phyloP scores from a whole-genome alignment of 805 yeast genomes.

The Suhomyces sp. region DNA sequence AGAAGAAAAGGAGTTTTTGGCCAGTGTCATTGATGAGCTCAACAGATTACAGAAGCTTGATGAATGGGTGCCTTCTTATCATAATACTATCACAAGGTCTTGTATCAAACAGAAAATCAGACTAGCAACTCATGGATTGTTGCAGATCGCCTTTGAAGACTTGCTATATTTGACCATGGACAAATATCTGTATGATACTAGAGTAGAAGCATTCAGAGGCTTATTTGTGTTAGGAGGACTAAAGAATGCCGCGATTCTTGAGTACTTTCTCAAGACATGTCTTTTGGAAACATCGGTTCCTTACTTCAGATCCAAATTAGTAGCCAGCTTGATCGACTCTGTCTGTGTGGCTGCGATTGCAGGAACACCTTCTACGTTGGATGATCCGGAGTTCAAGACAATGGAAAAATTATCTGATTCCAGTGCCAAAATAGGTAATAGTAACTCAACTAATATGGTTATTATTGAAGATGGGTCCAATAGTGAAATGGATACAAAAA shows the following conservation, averaged over 20 bases:
- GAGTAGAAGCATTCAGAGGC: conserved; percentile 69
- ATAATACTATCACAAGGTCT: conserved; percentile 49
- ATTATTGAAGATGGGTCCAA: conserved; percentile 54
- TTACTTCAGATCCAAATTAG: conserved; percentile 49
- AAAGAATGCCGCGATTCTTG: conserved; percentile 57
- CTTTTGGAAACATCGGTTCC: conserved; percentile 52
- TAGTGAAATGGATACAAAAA: conserved; percentile 47
- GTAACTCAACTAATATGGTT: conserved; percentile 41
- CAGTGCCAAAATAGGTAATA: conserved; percentile 14
- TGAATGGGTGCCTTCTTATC: conserved; percentile 79
- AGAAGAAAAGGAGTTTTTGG: conserved; percentile 17
- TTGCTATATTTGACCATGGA: conserved; percentile 51
- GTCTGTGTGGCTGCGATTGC: conserved; percentile 66
- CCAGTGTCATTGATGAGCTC: conserved; percentile 55
- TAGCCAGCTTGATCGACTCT: conserved; percentile 46
- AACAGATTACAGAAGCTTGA: conserved; percentile 77
- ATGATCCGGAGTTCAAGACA: conserved; percentile 61
- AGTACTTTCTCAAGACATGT: conserved; percentile 57
- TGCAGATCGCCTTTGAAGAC: conserved; percentile 52
- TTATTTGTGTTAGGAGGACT: conserved; percentile 74
- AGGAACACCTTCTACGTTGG: conserved; percentile 56
- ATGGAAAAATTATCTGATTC: conserved; percentile 24
- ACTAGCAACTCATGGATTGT: conserved; percentile 55
- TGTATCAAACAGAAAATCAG: conserved; percentile 59
- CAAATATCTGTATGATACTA: conserved; percentile 46